These are phyloP conservation scores for Aegilops tauschii DNA, from an alignment of 176 grass and related monocot genomes.

Conservation along the genomic window DNA sequence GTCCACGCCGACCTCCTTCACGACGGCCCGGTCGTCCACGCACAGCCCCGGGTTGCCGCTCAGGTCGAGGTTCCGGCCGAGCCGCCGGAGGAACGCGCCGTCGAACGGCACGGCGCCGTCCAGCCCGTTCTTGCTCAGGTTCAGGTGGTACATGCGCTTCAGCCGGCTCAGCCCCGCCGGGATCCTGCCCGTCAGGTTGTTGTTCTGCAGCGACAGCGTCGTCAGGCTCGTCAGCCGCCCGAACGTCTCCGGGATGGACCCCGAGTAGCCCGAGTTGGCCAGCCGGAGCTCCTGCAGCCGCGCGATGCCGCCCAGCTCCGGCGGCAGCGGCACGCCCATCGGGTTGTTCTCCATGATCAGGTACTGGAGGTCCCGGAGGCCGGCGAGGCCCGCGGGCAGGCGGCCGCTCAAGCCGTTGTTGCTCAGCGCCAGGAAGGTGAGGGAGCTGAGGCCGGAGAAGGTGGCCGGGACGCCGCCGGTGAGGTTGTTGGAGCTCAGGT, in stretches of 20 bases:
- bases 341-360: slow-evolving; percentile 97
- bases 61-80: slow-evolving; percentile 71
- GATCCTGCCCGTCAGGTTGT: slow-evolving; percentile 74
- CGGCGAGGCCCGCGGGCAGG: slow-evolving; percentile 49
- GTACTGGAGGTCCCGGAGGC: slow-evolving; percentile 78
- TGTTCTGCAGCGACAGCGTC: slow-evolving; percentile 86
- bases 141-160: slow-evolving; percentile 70
- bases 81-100: slow-evolving; percentile 50
- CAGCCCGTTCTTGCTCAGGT: slow-evolving; percentile 41
- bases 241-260: slow-evolving; percentile 67
- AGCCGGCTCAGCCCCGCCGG: slow-evolving; percentile 63
- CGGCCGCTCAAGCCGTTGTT: slow-evolving; percentile 65
- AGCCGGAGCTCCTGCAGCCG: slow-evolving; percentile 89
- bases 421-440: slow-evolving; percentile 78
- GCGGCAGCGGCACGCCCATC: slow-evolving; percentile 51
- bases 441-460: slow-evolving; percentile 27
- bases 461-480: slow-evolving; percentile 46
- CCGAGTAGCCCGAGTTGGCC: slow-evolving; percentile 83
- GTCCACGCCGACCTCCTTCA: slow-evolving; percentile 49
- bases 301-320: slow-evolving; percentile 56
- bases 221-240: slow-evolving; percentile 62
- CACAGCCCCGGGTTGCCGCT: slow-evolving; percentile 64
- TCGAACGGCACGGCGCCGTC: slow-evolving; percentile 57
- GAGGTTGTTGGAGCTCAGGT: slow-evolving; percentile 86
- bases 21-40: slow-evolving; percentile 42